Percentiles rank a stretch among this genome's conserved stretches.
These are phyloP conservation scores for Anisodus acutangulus DNA, from an alignment of 257 asterid species.

Conservation along the genomic window DNA sequence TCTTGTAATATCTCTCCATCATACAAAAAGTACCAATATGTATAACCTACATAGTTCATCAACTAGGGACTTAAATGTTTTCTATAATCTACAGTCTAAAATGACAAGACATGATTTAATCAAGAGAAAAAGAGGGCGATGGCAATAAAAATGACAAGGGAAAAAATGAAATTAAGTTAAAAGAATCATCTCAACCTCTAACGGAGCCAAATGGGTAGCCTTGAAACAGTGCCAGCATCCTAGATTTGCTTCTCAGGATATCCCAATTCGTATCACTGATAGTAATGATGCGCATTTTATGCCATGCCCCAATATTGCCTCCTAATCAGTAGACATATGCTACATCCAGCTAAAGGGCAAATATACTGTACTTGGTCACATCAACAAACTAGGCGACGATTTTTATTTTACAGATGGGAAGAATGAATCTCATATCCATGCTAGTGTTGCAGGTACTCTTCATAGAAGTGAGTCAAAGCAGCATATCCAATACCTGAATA, in stretches of 20 bases:
- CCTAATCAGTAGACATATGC: constrained; percentile 41
- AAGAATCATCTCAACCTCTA: constrained; percentile 51
- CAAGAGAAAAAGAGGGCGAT: constrained; percentile 18
- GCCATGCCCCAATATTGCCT: constrained; percentile 48
- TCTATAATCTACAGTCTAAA: constrained; percentile 37
- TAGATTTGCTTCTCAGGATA: constrained; percentile 36
- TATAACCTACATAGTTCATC: constrained; percentile 6
- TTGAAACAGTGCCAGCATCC: constrained; percentile 35
- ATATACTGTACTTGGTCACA: constrained; percentile 54
- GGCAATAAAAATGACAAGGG: constrained; percentile 31
- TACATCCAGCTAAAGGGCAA: constrained; percentile 47
- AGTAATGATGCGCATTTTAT: constrained; percentile 11
- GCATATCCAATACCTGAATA: constrained; percentile 34
- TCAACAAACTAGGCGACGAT: constrained; percentile 52
- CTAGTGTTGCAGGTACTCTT: constrained; percentile 46
- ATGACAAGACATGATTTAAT: constrained; percentile 27
- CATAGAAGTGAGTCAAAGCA: constrained; percentile 39
- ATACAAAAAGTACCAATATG: constrained; percentile 22
- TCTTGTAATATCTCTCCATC: constrained; percentile 1
- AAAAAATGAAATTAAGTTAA: constrained; percentile 36
- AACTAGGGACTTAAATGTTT: neutral
- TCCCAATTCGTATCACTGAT: constrained; percentile 33
- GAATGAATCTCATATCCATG: constrained; percentile 59
- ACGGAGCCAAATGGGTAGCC: constrained; percentile 42
- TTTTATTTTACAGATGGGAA: constrained; percentile 60